Evolutionary conservation across 257 asterid species (phyloP).

Genomic region (Solanum ossicruentum): DNA sequence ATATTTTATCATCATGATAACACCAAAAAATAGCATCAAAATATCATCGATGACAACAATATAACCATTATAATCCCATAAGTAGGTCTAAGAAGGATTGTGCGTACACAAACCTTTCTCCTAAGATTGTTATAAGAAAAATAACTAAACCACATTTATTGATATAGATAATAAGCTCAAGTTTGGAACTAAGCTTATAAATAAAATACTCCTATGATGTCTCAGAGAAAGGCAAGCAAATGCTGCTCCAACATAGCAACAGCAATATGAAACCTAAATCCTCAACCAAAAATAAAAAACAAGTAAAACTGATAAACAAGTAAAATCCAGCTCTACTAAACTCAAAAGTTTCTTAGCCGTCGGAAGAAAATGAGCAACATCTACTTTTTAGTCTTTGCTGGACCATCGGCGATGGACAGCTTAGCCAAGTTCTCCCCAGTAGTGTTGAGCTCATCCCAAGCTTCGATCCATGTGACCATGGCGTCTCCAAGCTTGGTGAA

Average conservation of each 20-base stretch:
- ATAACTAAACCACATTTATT: not conserved
- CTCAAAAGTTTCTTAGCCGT: not conserved
- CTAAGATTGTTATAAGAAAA: too few relatives aligned
- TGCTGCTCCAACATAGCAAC: not conserved
- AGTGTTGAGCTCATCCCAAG: conserved; percentile 88
- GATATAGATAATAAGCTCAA: not conserved
- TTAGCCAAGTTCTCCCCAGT: conserved; percentile 19
- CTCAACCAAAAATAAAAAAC: not conserved
- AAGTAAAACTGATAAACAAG: not conserved
- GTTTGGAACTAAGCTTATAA: not conserved
- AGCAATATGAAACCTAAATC: not conserved
- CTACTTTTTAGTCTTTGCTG: conserved; percentile 21
- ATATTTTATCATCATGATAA: not conserved
- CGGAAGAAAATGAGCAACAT: not conserved
- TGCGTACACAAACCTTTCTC: too few relatives aligned
- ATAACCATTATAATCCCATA: too few relatives aligned
- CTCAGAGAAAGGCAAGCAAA: not conserved
- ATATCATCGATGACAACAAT: too few relatives aligned
- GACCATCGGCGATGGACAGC: conserved; percentile 15
- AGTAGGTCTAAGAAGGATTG: too few relatives aligned
- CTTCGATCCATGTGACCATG: conserved; percentile 80
- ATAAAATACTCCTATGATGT: not conserved
- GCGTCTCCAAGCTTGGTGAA: conserved; percentile 66
- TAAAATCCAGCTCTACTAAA: not conserved
- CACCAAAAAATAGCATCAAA: not conserved